Evolutionary conservation across 176 grass and related monocot genomes (phyloP).

Genomic region (Olyra latifolia): DNA sequence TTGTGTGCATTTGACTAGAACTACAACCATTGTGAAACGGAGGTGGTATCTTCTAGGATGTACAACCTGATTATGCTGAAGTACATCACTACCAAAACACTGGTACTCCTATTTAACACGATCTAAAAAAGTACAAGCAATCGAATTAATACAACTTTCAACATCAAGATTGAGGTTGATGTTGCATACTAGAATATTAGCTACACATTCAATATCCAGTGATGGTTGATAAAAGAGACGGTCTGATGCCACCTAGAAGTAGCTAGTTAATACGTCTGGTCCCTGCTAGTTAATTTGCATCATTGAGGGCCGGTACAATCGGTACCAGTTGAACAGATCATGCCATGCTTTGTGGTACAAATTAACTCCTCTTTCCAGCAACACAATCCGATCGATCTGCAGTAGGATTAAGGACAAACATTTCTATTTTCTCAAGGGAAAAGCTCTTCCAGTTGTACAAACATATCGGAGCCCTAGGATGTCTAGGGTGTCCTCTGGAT

Average conservation of each 20-base stretch:
- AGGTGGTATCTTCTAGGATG: not conserved
- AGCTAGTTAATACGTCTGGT: not conserved
- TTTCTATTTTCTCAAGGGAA: not conserved
- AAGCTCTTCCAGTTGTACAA: too few species aligned
- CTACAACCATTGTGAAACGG: too few species aligned
- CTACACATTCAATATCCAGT: constrained; percentile 2
- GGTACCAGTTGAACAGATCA: not conserved
- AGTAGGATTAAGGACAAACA: not conserved
- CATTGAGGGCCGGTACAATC: not conserved
- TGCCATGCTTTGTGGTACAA: not conserved
- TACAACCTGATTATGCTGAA: not conserved
- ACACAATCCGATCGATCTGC: not conserved
- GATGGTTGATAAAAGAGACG: constrained; percentile 10
- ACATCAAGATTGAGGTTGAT: constrained; percentile 10
- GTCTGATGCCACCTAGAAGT: constrained; percentile 4
- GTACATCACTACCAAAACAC: not conserved
- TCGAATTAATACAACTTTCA: not conserved
- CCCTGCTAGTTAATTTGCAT: constrained; percentile 18
- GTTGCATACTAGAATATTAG: constrained; percentile 13
- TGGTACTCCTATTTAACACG: too few species aligned
- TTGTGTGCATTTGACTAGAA: too few species aligned
- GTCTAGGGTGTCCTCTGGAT: too few species aligned
- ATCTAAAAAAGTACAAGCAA: not conserved
- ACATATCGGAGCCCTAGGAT: too few species aligned
- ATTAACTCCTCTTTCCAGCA: not conserved